Evolutionary conservation across 495 filamentous ascomycete species (phyloP), one percentile per base, ranked within the genome.

Genomic region (Amphirosellinia nigrospora): DNA sequence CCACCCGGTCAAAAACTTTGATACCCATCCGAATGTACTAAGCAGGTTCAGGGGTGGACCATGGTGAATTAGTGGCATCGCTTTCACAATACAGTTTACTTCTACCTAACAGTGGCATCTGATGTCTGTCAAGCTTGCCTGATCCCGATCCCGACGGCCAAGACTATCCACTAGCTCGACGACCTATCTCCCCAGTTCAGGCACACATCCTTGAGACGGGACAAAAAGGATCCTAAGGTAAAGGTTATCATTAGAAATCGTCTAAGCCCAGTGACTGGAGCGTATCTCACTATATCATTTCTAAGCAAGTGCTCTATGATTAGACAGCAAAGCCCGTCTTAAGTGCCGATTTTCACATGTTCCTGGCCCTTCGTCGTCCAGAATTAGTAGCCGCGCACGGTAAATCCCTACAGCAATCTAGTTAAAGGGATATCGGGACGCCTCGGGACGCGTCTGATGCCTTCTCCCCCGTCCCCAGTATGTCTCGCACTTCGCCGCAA

Each of bases 1-100:
- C 56, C 43, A 62, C 45, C 52, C 2, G 3, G 41, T 39, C 10
- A 28, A 21, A 61, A 69, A 43, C 66, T n/a, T 52, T 52, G 59
- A 68, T 32, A 19, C 34, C 7, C 34, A 62, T 50, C 16, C 53
- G 38, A 15, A 50, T 53, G 46, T 62, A 50, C 58, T 41, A 45
- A 62, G 58, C 58, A 45, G 45, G 66, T 43, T 36, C 66, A 69
- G 56, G 56, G 66, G 45, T 69, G 52, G 21, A 50, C 32, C 43
- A 50, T 23, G 55, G 58, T 53, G 39, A 48, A 58, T 15, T 52
- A 30, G 60, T 52, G 34, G 8, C 39, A n/a, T n/a, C 55, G 43
- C 34, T 50, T 30, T 36, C 9, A 46, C 55, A 61, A 62, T 16
- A 69, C 41, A 38, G 45, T 62, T 62, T 55, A 21, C 66, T 53